These are phyloP conservation scores for Sonneratia alba DNA, from an alignment of 345 rosid species.

Conservation along the genomic window DNA sequence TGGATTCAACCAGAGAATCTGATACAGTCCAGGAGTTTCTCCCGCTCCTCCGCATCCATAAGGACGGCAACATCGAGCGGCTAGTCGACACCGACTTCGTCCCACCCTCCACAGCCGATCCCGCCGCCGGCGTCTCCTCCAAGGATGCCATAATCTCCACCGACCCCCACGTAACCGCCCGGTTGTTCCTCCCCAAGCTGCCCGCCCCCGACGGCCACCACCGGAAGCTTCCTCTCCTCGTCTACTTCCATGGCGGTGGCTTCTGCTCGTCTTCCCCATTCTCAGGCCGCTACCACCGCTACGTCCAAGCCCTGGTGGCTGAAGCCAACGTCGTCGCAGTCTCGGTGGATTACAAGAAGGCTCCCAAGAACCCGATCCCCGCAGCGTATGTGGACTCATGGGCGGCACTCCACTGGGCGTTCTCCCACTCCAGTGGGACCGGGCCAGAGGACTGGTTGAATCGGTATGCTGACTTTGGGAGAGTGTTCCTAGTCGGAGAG, in stretches of 20 bases:
- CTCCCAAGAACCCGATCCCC: slow-evolving; percentile 69
- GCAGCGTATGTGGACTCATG: slow-evolving; percentile 61
- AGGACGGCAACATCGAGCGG: slow-evolving; percentile 53
- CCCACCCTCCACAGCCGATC: slow-evolving; percentile 50
- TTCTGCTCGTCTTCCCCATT: slow-evolving; percentile 46
- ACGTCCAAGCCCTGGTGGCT: slow-evolving; percentile 44
- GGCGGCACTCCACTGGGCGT: slow-evolving; percentile 40
- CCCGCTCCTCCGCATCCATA: slow-evolving; percentile 46
- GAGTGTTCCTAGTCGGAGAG: slow-evolving; percentile 32
- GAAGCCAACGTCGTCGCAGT: slow-evolving; percentile 31
- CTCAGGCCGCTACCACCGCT: slow-evolving; percentile 44
- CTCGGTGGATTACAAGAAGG: slow-evolving; percentile 57
- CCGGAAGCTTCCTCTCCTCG: slow-evolving; percentile 54
- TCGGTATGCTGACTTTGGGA: slow-evolving; percentile 20
- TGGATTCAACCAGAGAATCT: slow-evolving; percentile 12
- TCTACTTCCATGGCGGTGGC: slow-evolving; percentile 79
- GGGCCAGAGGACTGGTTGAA: slow-evolving; percentile 35
- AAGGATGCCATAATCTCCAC: slow-evolving; percentile 44
- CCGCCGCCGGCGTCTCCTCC: slow-evolving; percentile 45
- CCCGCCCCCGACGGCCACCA: neutral
- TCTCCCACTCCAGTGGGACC: slow-evolving; percentile 13
- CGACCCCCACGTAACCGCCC: slow-evolving; percentile 37
- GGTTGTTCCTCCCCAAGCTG: slow-evolving; percentile 43
- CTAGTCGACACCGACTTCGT: slow-evolving; percentile 41
- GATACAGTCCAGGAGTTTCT: slow-evolving; percentile 32